A percentile compares a stretch with the other conserved stretches of the same genome.
Evolutionary conservation across 306 rosid genomes (phyloP).

Genomic region (Vigna nakashimae): DNA sequence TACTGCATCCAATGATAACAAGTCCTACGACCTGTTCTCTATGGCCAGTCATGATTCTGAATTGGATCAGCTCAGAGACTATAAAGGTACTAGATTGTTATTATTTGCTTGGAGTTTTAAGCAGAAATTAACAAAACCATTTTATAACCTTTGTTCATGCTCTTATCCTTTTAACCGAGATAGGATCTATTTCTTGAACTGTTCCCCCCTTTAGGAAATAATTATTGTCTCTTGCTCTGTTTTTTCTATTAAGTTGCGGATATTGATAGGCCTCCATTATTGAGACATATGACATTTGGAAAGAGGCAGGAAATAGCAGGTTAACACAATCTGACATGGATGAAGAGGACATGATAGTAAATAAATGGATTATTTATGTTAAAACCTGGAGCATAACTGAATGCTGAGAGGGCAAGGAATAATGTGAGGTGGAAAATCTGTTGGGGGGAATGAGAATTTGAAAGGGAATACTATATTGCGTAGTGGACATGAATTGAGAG

Average conservation of each 20-base stretch:
- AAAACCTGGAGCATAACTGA: constrained; percentile 10
- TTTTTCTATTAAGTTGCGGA: background rate
- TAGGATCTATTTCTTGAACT: constrained; percentile 23
- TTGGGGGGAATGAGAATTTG: constrained; percentile 31
- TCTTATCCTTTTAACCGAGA: constrained; percentile 21
- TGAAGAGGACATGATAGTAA: constrained; percentile 26
- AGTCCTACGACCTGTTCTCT: constrained; percentile 26
- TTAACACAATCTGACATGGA: background rate
- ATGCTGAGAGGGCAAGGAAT: constrained; percentile 18
- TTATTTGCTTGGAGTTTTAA: constrained; percentile 29
- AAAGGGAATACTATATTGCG: background rate
- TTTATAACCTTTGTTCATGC: background rate
- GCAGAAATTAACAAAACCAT: constrained; percentile 13
- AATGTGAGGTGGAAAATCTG: constrained; percentile 19
- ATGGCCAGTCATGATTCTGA: constrained; percentile 46
- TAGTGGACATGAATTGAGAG: background rate
- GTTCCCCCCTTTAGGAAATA: constrained; percentile 21
- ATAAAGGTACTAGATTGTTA: constrained; percentile 47
- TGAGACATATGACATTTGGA: background rate
- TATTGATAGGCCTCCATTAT: constrained; percentile 22
- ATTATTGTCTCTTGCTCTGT: background rate
- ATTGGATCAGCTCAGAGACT: constrained; percentile 34
- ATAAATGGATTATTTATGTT: background rate
- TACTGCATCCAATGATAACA: constrained; percentile 40
- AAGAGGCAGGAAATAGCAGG: constrained; percentile 7